Conservation (phyloP, 306 rosid genomes). For the Benincasa hispida region DNA sequence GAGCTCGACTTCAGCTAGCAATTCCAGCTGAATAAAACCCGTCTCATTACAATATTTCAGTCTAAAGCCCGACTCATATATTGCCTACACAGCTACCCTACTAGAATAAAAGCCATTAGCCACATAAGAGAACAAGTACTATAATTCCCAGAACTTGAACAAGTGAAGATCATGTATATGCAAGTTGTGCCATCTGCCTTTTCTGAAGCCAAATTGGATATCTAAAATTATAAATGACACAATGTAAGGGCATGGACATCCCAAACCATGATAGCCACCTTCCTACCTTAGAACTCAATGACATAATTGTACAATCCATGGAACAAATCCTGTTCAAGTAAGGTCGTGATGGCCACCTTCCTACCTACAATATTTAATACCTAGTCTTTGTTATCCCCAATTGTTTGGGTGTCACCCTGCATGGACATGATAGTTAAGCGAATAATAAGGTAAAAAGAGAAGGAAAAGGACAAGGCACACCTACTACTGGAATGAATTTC, state of each 20-base stretch:
- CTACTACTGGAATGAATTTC: neutral
- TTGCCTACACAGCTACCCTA: neutral
- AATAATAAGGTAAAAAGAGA: neutral
- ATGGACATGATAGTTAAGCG: neutral
- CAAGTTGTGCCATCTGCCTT: neutral
- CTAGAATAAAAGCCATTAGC: neutral
- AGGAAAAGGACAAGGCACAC: neutral
- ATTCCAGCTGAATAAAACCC: neutral
- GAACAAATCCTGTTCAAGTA: too few relatives aligned
- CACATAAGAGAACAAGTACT: neutral
- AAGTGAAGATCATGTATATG: neutral
- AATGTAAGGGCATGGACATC: neutral
- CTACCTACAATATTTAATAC: neutral
- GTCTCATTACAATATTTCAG: neutral
- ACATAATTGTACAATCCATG: too few relatives aligned
- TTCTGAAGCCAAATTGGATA: neutral
- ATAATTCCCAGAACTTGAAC: neutral
- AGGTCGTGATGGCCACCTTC: neutral
- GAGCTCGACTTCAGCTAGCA: neutral
- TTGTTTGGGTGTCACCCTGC: neutral
- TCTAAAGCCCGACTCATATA: neutral
- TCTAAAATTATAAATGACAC: neutral
- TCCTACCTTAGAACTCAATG: too few relatives aligned
- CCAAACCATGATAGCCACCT: neutral
- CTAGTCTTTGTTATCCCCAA: neutral